Conservation (phyloP, 176 grass and related monocot genomes). For the Olyra latifolia region DNA sequence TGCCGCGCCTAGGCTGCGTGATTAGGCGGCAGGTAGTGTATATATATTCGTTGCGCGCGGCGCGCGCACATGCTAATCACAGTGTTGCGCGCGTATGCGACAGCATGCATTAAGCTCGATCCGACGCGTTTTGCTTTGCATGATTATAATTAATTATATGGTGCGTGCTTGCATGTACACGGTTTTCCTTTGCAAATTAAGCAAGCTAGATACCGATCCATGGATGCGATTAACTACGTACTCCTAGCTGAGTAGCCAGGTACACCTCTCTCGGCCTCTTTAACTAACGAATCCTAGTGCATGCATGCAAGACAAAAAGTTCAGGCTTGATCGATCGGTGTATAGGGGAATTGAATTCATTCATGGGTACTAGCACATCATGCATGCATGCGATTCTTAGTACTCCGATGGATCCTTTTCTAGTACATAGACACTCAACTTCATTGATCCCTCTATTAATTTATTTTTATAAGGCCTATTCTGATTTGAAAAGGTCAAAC, state of each 20-base stretch:
- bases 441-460: too few relatives aligned
- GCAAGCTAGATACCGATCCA: not conserved
- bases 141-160: not conserved
- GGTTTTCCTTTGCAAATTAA: not conserved
- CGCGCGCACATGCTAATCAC: constrained; percentile 49
- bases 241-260: not conserved
- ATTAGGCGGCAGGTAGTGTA: not conserved
- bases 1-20: not conserved
- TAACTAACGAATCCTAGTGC: not conserved
- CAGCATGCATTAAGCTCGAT: not conserved
- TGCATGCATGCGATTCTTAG: not conserved
- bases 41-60: constrained; percentile 31
- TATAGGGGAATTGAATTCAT: not conserved
- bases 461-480: too few relatives aligned
- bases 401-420: not conserved
- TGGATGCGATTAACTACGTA: not conserved
- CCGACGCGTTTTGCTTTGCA: constrained; percentile 7
- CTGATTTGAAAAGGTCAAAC: too few relatives aligned
- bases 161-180: constrained; percentile 13
- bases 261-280: not conserved
- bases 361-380: not conserved
- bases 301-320: not conserved
- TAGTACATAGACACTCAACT: too few relatives aligned
- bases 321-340: not conserved
- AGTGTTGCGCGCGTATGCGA: not conserved